Base-by-base conservation (phyloP, 345 rosid species). In the Combretum micranthum region DNA sequence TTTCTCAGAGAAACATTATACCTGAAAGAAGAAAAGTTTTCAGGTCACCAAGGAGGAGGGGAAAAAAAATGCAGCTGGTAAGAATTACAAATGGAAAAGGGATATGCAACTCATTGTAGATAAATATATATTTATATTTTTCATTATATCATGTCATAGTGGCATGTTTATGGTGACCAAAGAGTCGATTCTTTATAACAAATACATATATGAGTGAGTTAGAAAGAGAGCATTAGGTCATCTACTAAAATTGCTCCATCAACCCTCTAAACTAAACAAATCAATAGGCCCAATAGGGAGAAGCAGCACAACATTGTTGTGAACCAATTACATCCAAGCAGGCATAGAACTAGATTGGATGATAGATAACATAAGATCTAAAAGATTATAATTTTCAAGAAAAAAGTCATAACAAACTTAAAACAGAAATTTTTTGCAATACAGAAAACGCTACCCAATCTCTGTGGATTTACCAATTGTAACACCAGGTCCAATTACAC, bases 401-500 rank as follows among this genome's bases (percentile, higher is more conserved):
- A n/a, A 32, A 7, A 32, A 32, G 9, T 32, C 39, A 7, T 32
- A 32, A 4, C 39, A 32, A 32, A 32, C 39, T 32, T 3, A 3
- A 13, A 8, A 43, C 39, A 46, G 2, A 23, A 43, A 18, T 6
- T 14, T 20, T 20, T 23, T 32, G 39, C 39, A 4, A 11, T 32
- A 32, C 39, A 32, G 39, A 32, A 20, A 20, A 53, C n/a, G 42
- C 12, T 73, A 82, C 95, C 88, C 95, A 45, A 81, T 77, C 55
- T 57, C 77, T 26, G 89, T 66, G n/a, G 68, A 84, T 42, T 58
- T 74, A 47, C 85, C 95, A 15, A 86, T 56, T 16, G 65, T 44
- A 61, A 86, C 86, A 21, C 64, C 72, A 23, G 90, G 85, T 56
- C 95, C 97, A 68, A 84, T 50, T 45, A 86, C 74, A 59, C 90